These are phyloP conservation scores for Pseudonectria buxi DNA, from an alignment of 2,329 filamentous ascomycete genomes.

Conservation along the genomic window DNA sequence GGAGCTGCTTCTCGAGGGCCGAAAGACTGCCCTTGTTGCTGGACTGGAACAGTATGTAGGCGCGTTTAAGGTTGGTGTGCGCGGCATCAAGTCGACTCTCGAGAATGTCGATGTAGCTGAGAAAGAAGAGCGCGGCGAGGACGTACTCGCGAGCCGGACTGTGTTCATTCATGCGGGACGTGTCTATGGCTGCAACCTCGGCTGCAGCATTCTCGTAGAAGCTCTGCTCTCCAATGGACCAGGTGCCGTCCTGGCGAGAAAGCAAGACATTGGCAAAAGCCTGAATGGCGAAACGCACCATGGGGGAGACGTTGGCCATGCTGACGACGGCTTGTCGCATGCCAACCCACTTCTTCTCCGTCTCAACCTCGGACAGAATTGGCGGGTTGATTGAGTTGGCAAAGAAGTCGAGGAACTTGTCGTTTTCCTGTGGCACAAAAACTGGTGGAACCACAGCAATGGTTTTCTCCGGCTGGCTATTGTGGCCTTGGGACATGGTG, in stretches of 20 bases:
- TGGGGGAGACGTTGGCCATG: slow-evolving; percentile 39
- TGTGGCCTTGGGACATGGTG: slow-evolving; percentile 15
- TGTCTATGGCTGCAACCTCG: slow-evolving; percentile 25
- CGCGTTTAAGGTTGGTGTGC: slow-evolving; percentile 42
- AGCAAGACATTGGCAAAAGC: slow-evolving; percentile 44
- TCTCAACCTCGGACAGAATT: slow-evolving; percentile 47
- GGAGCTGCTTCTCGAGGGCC: slow-evolving; percentile 38
- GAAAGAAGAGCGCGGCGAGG: slow-evolving; percentile 45
- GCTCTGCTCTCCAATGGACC: slow-evolving; percentile 26
- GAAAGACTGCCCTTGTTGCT: slow-evolving; percentile 31
- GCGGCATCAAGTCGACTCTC: slow-evolving; percentile 37
- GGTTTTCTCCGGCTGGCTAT: slow-evolving; percentile 7
- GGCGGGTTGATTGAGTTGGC: slow-evolving; percentile 42
- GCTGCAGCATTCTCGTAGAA: slow-evolving; percentile 31
- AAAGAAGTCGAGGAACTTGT: slow-evolving; percentile 41
- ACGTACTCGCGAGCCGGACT: slow-evolving; percentile 33
- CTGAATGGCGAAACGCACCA: slow-evolving; percentile 42
- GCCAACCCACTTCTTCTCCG: slow-evolving; percentile 43
- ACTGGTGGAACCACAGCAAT: background rate
- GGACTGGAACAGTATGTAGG: slow-evolving; percentile 40
- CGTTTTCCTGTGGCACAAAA: slow-evolving; percentile 6
- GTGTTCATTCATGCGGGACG: slow-evolving; percentile 19
- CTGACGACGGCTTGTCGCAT: slow-evolving; percentile 41
- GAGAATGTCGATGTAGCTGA: slow-evolving; percentile 47
- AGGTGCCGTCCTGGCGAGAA: slow-evolving; percentile 27